phyloP scores from a whole-genome alignment of 192 early-diverging fungal species.

The Linnemannia hyalina region DNA sequence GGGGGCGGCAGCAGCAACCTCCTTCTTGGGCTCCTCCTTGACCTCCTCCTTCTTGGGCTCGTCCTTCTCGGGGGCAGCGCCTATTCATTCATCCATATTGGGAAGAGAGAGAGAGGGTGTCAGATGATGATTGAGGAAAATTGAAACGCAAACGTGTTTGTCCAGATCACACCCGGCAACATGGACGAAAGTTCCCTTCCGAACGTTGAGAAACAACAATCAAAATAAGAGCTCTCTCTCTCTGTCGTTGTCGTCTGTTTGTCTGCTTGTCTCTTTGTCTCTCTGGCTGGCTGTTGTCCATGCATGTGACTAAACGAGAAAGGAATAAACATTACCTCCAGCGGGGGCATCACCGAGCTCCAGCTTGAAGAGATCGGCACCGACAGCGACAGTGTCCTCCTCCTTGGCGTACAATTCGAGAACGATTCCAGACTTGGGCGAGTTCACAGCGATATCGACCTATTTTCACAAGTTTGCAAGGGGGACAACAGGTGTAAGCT shows the following conservation, averaged over 20 bases:
- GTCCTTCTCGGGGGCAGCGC: conserved; percentile 61
- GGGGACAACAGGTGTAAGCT: neutral
- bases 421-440: conserved; percentile 91
- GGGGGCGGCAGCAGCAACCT: conserved; percentile 15
- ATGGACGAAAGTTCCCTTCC: neutral
- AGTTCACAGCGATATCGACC: conserved; percentile 98
- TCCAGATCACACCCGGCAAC: neutral
- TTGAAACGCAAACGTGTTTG: conserved; percentile 1
- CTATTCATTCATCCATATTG: conserved; percentile 7
- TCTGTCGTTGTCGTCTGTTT: neutral
- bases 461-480: conserved; percentile 34
- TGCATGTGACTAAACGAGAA: neutral
- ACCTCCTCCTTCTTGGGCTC: conserved; percentile 55
- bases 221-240: neutral
- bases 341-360: conserved; percentile 81
- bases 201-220: neutral
- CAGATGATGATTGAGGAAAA: neutral
- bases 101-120: neutral
- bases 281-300: neutral
- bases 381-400: conserved; percentile 91
- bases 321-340: conserved; percentile 58
- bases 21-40: conserved; percentile 62
- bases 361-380: conserved; percentile 93
- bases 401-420: conserved; percentile 85
- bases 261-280: neutral